Base-by-base conservation (phyloP, 192 early-diverging fungal species). In the Backusella mclennaniae region DNA sequence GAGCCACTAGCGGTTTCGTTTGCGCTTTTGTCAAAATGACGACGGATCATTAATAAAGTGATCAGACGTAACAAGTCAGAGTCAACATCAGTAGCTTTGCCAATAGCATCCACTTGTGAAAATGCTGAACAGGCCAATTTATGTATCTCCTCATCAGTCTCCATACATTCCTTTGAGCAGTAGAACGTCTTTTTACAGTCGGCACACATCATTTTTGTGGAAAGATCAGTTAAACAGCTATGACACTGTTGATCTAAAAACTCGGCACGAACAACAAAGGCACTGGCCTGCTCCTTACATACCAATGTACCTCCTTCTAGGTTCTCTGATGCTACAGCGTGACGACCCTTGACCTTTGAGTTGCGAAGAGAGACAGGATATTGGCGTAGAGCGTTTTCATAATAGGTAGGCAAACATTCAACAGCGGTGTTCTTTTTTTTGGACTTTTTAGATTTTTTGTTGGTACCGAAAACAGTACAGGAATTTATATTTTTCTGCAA, bases 211-310 rank as follows among this genome's bases (percentile, higher is more conserved):
- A 81, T 41, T 19, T 73, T 63, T 38, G 42, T 33, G 1, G 41
- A 29, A 11, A 81, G 26, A 17, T 42, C 56, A 17, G 26, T 67
- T 49, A 85, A 78, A 83, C 90, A 91, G 69, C 73, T 78, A 79
- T 87, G 85, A 81, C 90, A 91, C 41, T 87, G 78, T 71, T 80
- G 81, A 71, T 86, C 75, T 71, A 89, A 80, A 67, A 82, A 88
- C 67, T 83, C 77, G 75, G 85, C 83, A 63, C 87, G 88, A 66
- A 91, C 89, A 42, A 91, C 84, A 15, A 80, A 82, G 0, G 82
- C 84, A 1, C 85, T 76, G 4, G 89, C 85, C 75, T 79, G 68
- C 73, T 91, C 90, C 11, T 81, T 73, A 11, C 85, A 71, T 6
- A 90, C 80, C 35, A 86, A 78, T 12, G 86, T 87, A 4, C 90